Evolutionary conservation across 192 early-diverging fungal genomes (phyloP), one percentile per base, ranked within the genome.

Genomic region (Backusella tuberculispora): DNA sequence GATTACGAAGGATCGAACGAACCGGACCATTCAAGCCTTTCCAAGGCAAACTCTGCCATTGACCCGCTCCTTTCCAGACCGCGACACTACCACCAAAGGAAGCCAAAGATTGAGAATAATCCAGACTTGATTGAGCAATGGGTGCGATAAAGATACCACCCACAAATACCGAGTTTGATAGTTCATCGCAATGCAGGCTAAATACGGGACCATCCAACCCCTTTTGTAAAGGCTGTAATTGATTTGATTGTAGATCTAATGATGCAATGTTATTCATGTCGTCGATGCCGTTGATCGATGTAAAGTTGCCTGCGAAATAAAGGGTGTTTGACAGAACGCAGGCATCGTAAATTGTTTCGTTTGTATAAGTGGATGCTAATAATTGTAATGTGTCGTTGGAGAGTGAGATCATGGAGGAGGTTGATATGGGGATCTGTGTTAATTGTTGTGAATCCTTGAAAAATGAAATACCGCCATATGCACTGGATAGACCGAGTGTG

Each of bases 21-120:
- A 94, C 89, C 0, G 88, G 85, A 0, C 90, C 91, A 71, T 92
- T 83, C 15, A 94, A 73, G 3, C 92, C 92, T 21, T 87, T 87
- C 78, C 89, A 92, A 14, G 92, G 88, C 6, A 91, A 48, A 0
- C 83, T 43, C 9, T 46, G 53, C 92, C 92, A 93, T 0, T 48
- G 53, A 21, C 80, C 83, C 5, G 66, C 41, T n/a, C 73, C 50
- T 37, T 47, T 69, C 56, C 82, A 79, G 10, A 74, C 60, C 19
- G 77, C 77, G 8, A 83, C 43, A 43, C 56, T 74, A 44, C 79
- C 79, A 6, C 79, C 75, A 66, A 47, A 80, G 0, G 48, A 29
- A 43, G 69, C 24, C 1, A 72, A 40, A 15, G 76, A 78, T 3
- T 45, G 38, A 9, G 71, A 70, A 38, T 76, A 63, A 45, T 21